Evolutionary conservation across 495 filamentous ascomycete genomes (phyloP).

Genomic region (Daldinia caldariorum): DNA sequence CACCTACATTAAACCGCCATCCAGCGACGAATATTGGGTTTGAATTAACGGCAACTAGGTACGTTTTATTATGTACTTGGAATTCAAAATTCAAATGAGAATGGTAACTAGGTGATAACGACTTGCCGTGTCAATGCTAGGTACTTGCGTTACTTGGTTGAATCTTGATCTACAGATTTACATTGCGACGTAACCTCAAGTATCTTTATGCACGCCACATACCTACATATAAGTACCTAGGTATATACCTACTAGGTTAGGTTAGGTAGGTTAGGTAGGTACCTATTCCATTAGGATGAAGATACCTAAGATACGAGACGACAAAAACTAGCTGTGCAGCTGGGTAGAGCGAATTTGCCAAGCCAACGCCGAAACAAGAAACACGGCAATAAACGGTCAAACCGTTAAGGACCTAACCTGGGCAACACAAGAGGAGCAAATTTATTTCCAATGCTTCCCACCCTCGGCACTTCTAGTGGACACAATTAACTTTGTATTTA

Average conservation of each 20-base stretch:
- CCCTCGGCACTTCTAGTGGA: conserved; percentile 19
- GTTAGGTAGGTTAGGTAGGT: no score
- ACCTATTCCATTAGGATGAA: not conserved
- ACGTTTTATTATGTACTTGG: no score
- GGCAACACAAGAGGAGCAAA: not conserved
- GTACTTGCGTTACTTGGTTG: no score
- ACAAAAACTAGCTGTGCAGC: no score
- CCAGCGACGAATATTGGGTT: not conserved
- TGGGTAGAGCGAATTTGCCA: conserved; percentile 23
- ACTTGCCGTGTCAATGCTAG: not conserved
- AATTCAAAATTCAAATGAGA: not conserved
- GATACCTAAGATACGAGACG: conserved; percentile 1
- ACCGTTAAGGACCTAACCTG: conserved; percentile 4
- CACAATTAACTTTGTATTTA: not conserved
- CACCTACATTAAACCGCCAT: not conserved
- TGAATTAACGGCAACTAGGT: not conserved
- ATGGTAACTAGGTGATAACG: not conserved
- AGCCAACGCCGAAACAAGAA: conserved; percentile 41
- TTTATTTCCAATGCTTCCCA: conserved; percentile 2
- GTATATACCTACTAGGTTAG: no score
- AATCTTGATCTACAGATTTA: conserved; percentile 31
- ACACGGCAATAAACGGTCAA: conserved; percentile 28
- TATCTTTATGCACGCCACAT: not conserved
- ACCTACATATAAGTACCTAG: not conserved
- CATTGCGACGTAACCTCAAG: conserved; percentile 34